Conservation (phyloP, 768 basidiomycete genomes). For the Cystofilobasidium capitatum region DNA sequence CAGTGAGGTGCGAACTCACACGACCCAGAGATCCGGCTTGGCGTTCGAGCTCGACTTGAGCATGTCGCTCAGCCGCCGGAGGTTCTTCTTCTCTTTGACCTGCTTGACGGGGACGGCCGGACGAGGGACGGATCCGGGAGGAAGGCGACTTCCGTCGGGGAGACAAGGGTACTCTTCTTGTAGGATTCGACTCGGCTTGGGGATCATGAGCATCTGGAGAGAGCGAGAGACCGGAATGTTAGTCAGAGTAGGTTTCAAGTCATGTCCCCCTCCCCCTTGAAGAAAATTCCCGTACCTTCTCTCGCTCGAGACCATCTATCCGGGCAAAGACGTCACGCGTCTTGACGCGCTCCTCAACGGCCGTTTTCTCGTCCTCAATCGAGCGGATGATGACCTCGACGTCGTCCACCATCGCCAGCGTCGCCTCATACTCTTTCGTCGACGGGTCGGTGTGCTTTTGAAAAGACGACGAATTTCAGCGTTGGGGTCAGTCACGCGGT, state of each 20-base stretch:
- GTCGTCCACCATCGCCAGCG: constrained; percentile 90
- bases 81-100: constrained; percentile 74
- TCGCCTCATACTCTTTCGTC: constrained; percentile 87
- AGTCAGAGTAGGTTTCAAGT: not conserved
- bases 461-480: not conserved
- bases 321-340: constrained; percentile 91
- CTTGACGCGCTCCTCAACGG: constrained; percentile 89
- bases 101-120: constrained; percentile 28
- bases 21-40: constrained; percentile 86
- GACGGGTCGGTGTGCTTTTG: constrained; percentile 68
- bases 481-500: too few relatives aligned
- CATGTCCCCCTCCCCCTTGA: too few relatives aligned
- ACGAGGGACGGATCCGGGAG: constrained; percentile 10
- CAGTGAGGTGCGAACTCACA: too few relatives aligned
- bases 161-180: constrained; percentile 53
- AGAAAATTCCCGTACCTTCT: constrained; percentile 50
- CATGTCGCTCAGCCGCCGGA: constrained; percentile 85
- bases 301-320: constrained; percentile 91
- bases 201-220: constrained; percentile 56
- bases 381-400: constrained; percentile 91
- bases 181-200: constrained; percentile 80
- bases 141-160: constrained; percentile 39
- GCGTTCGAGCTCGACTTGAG: constrained; percentile 49
- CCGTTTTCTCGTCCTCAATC: constrained; percentile 95
- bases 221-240: not conserved